phyloP scores from a whole-genome alignment of 257 asterid species.

The Solanum corneliomulleri region DNA sequence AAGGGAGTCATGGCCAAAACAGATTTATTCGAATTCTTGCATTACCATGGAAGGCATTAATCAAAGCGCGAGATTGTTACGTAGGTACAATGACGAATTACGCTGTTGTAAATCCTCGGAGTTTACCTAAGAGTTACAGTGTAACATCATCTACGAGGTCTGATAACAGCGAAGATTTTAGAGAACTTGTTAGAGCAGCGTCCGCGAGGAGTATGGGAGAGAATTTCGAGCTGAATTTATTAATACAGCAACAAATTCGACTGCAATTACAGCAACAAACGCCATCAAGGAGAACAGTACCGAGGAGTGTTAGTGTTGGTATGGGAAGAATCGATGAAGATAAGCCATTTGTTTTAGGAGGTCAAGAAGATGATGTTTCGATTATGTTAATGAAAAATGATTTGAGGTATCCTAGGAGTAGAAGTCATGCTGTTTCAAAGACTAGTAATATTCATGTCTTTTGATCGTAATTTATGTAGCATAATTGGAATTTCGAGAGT shows the following conservation, averaged over 20 bases:
- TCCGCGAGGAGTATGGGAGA: slow-evolving; percentile 22
- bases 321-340: slow-evolving; percentile 93
- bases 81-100: slow-evolving; percentile 23
- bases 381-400: slow-evolving; percentile 14
- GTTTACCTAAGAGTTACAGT: slow-evolving; percentile 19
- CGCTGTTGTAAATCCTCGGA: not conserved
- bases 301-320: slow-evolving; percentile 58
- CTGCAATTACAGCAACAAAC: not conserved
- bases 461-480: not conserved
- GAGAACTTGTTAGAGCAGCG: slow-evolving; percentile 50
- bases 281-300: slow-evolving; percentile 24
- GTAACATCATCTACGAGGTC: slow-evolving; percentile 32
- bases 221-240: slow-evolving; percentile 13
- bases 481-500: not conserved
- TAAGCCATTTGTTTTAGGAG: slow-evolving; percentile 29
- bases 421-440: slow-evolving; percentile 41
- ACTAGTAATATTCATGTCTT: not conserved
- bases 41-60: slow-evolving; percentile 27
- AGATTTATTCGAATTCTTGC: slow-evolving; percentile 35
- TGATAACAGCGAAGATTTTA: slow-evolving; percentile 25
- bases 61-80: slow-evolving; percentile 25
- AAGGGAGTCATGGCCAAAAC: slow-evolving; percentile 11
- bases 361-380: not conserved
- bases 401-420: slow-evolving; percentile 40
- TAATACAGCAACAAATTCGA: slow-evolving; percentile 13